A percentile compares a stretch with the other conserved stretches of the same genome.
Conservation (phyloP, 2,329 filamentous ascomycete species). For the Mycogone perniciosa region DNA sequence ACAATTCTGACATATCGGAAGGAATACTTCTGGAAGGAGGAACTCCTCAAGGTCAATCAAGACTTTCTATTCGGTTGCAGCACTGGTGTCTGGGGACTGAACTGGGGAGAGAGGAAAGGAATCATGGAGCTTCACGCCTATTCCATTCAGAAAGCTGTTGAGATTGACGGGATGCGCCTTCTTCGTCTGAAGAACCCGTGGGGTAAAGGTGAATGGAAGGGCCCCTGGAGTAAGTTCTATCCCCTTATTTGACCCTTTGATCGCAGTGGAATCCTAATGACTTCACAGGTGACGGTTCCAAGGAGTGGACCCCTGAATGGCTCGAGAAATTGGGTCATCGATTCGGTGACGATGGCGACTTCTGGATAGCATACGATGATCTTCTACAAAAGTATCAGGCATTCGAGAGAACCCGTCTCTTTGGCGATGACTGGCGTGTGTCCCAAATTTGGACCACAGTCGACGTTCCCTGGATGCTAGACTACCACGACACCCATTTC, state of each 20-base stretch:
- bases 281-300: slow-evolving; percentile 59
- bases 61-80: slow-evolving; percentile 65
- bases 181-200: slow-evolving; percentile 69
- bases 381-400: slow-evolving; percentile 53
- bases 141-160: slow-evolving; percentile 54
- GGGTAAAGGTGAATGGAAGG: slow-evolving; percentile 76
- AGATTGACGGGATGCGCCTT: slow-evolving; percentile 52
- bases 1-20: slow-evolving; percentile 2
- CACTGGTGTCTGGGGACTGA: slow-evolving; percentile 35
- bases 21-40: slow-evolving; percentile 65
- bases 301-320: slow-evolving; percentile 78
- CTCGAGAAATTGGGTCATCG: slow-evolving; percentile 65
- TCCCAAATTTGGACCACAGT: slow-evolving; percentile 44
- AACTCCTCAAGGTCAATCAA: slow-evolving; percentile 70
- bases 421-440: slow-evolving; percentile 48
- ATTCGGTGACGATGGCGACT: slow-evolving; percentile 69
- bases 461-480: slow-evolving; percentile 48
- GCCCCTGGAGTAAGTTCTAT: slow-evolving; percentile 55
- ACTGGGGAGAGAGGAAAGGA: slow-evolving; percentile 42
- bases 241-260: not conserved
- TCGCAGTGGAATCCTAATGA: slow-evolving; percentile 13
- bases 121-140: slow-evolving; percentile 56
- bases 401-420: slow-evolving; percentile 53
- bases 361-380: slow-evolving; percentile 55
- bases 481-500: slow-evolving; percentile 50